Base-by-base conservation (phyloP, 192 early-diverging fungal genomes). In the Geranomyces variabilis region DNA sequence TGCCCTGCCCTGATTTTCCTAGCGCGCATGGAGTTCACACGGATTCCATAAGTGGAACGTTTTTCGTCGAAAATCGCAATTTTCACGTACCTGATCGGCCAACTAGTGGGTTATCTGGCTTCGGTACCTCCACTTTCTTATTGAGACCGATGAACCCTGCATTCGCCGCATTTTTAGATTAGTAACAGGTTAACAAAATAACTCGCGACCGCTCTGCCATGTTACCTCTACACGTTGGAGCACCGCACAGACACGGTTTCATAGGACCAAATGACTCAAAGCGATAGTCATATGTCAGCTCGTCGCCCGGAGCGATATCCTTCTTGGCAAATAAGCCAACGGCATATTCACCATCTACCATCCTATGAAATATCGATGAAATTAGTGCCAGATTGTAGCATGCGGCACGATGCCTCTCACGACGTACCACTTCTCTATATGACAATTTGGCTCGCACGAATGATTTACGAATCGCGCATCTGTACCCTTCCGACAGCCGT, bases 251-350 rank as follows among this genome's bases (percentile, higher is more conserved):
- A 74, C 93, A 94, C 44, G 66, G 71, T 73, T 93, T 89, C 71
- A 74, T 88, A 69, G 30, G 84, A 41, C 87, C 87, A 75, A 90
- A 93, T 0, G 79, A 72, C 13, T 88, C 84, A 71, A 92, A 94
- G n/a, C 88, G 86, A 70, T 94, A 94, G 77, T 94, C 93, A 66
- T 94, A 94, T 47, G 88, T 91, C 49, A 94, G 71, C 69, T 94
- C 93, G 1, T 84, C 45, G 12, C 83, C 81, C 0, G 84, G 77
- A 29, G 82, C 61, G 47, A 94, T 94, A 31, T 94, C 87, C 69
- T 79, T 66, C 10, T 79, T 78, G 3, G 92, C 83, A 76, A 94
- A 93, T 22, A 94, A 73, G 7, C 93, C 93, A 59, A 94, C 80
- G 55, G 79, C 75, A 63, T 81, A 86, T 68, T 94, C 93, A 0